Percentiles rank a stretch among this genome's conserved stretches.
Conservation (phyloP, 2,329 filamentous ascomycete genomes). For the Fusarium agapanthi region DNA sequence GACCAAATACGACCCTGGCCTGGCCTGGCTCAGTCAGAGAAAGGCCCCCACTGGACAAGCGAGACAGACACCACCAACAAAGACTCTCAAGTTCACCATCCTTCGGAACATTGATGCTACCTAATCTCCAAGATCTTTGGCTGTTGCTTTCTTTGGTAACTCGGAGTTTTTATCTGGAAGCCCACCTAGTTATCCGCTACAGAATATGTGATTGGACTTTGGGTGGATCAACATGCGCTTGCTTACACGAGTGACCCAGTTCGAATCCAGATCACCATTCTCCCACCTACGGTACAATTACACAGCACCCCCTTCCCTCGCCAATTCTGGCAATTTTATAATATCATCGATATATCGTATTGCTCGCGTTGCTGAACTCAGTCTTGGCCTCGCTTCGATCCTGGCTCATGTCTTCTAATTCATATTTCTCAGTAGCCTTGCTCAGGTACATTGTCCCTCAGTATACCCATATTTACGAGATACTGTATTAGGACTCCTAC, state of each 20-base stretch:
- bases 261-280: constrained; percentile 5
- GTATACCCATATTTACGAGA: not conserved
- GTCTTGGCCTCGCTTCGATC: constrained; percentile 1
- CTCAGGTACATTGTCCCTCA: not conserved
- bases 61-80: too few relatives aligned
- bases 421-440: not conserved
- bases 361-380: not conserved
- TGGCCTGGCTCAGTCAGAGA: not conserved
- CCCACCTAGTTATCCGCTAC: not conserved
- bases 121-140: constrained; percentile 8
- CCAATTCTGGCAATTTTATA: not conserved
- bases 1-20: not conserved
- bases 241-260: constrained; percentile 18
- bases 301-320: not conserved
- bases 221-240: not conserved
- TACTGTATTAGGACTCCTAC: not conserved
- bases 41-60: not conserved
- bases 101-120: not conserved
- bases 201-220: not conserved
- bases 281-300: not conserved
- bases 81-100: not conserved
- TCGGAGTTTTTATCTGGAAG: not conserved
- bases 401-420: not conserved
- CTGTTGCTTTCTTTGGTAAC: not conserved
- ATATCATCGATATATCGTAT: constrained; percentile 1